Base-by-base conservation (phyloP, 2,329 filamentous ascomycete species). In the Penicillium sp. region DNA sequence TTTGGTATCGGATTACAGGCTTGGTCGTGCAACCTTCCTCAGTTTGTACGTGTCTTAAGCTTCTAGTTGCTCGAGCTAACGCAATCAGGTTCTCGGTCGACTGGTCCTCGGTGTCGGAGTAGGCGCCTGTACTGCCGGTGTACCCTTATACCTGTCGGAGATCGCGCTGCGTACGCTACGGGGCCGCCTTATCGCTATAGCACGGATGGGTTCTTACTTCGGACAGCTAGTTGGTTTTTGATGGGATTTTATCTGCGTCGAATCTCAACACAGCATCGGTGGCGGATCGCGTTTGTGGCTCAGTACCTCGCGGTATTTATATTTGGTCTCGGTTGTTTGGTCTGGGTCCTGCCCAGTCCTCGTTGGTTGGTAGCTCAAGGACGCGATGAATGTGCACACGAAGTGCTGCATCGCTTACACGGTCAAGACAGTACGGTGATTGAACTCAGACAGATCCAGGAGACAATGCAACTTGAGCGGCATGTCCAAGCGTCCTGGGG, bases 341-440 rank as follows among this genome's bases (percentile, higher is more conserved):
- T 11, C 3, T 53, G 50, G 50, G 57, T 68, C 4, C 61, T 63
- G 9, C 67, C 66, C 3, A 67, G 66, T 63, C 67, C 67, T 9
- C 64, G 67, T 19, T 69, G 67, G 66, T 50, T 68, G 3, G 67
- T 66, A 17, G 64, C 64, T 3, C 66, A 69, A 30, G 64, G 65
- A 50, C 63, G 67, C 5, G 62, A 62, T 21, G 65, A 67, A 15
- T 68, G 66, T 51, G 67, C 67, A 9, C 55, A 56, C 7, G 66
- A 67, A 31, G 65, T 68, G 21, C 53, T 69, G 11, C 60, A 50
- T 31, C 61, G 67, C 2, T 49, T 69, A n/a, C 67, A 69, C 59
- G 67, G 67, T 3, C 31, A 57, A 2, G 64, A 68, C 35, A 61
- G 49, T 2, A 66, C 66, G 17, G 58, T 61, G 45, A n/a, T 56